phyloP scores from a whole-genome alignment of 2,329 filamentous ascomycete genomes.

The Talaromyces sp. region DNA sequence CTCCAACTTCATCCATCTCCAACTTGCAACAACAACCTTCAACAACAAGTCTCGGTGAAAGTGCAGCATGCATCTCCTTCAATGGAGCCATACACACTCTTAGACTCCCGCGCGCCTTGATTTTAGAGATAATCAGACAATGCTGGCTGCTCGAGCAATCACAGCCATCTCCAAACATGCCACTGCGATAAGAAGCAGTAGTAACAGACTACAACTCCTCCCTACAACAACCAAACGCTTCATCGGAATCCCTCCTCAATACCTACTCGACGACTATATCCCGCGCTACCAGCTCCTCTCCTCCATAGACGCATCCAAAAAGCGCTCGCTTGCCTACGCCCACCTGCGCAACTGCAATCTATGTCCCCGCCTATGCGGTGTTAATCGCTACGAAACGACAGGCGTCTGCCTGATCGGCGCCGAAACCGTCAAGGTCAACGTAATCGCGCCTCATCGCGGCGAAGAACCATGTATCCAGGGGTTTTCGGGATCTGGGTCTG shows the following conservation, averaged over 20 bases:
- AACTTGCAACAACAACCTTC: too few relatives aligned
- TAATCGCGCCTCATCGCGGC: constrained; percentile 79
- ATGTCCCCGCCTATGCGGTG: constrained; percentile 69
- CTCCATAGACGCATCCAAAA: constrained; percentile 63
- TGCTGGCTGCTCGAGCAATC: background rate
- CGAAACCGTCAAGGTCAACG: constrained; percentile 70
- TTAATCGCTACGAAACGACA: constrained; percentile 74
- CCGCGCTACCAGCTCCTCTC: constrained; percentile 67
- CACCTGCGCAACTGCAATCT: constrained; percentile 76
- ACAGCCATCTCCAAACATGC: background rate
- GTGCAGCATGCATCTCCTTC: background rate
- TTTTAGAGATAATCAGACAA: background rate
- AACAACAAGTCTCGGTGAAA: background rate
- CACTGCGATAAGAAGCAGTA: background rate
- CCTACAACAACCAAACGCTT: constrained; percentile 19
- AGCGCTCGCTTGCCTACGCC: constrained; percentile 66
- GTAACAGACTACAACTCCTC: background rate
- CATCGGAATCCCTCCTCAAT: constrained; percentile 55
- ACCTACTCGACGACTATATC: constrained; percentile 67
- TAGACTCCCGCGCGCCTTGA: background rate
- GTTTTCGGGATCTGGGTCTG: constrained; percentile 70
- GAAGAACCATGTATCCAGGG: constrained; percentile 81
- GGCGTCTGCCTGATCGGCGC: constrained; percentile 72
- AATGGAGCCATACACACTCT: background rate
- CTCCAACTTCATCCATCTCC: background rate